Percentiles rank a stretch among this genome's conserved stretches.
Evolutionary conservation across 2,329 filamentous ascomycete species (phyloP).

Genomic region (Lasiodiplodia citricola): DNA sequence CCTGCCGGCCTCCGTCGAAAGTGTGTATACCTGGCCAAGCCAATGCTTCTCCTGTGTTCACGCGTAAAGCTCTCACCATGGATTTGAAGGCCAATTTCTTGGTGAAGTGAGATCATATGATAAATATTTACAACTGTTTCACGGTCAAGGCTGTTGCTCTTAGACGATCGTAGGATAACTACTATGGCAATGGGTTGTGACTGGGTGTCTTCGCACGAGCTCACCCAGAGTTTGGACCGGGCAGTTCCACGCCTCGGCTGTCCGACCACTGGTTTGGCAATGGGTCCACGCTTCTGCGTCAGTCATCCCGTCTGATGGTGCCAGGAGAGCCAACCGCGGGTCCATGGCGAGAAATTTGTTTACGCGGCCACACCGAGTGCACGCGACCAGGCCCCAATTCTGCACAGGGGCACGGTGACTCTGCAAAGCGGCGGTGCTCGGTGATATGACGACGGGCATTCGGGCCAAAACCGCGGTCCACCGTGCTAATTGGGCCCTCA

Average conservation of each 20-base stretch:
- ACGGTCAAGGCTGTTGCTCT: neutral
- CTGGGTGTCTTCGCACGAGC: neutral
- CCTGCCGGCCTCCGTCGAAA: no score
- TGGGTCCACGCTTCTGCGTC: no score
- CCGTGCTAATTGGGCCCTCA: constrained; percentile 27
- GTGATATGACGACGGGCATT: no score
- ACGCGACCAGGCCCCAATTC: neutral
- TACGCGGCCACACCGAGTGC: neutral
- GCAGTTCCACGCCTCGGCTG: neutral
- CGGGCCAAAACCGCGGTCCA: neutral
- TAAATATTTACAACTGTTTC: neutral
- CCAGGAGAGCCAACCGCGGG: neutral
- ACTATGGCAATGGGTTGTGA: neutral
- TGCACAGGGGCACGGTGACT: neutral
- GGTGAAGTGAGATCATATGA: no score
- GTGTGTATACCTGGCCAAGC: no score
- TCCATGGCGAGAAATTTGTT: neutral
- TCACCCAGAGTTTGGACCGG: neutral
- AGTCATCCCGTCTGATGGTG: no score
- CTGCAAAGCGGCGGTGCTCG: neutral
- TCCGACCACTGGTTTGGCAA: neutral
- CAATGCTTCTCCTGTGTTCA: no score
- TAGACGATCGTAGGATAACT: neutral
- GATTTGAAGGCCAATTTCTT: no score
- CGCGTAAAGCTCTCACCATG: no score